Percentiles rank a stretch among this genome's conserved stretches.
Conservation (phyloP, 2,329 filamentous ascomycete genomes). For the Exserohilum rostratum region DNA sequence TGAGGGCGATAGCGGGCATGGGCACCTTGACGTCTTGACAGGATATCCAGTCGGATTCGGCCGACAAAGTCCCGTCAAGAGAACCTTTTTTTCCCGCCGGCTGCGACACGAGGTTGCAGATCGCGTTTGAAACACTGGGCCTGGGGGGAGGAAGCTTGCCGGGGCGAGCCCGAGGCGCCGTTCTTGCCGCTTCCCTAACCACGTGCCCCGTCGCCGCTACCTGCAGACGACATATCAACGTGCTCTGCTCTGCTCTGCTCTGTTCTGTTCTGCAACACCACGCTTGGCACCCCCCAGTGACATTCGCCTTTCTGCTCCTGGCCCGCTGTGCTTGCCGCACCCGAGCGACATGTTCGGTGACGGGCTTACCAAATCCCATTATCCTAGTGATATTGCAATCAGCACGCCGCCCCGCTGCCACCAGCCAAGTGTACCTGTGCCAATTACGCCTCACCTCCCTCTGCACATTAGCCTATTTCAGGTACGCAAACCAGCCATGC, state of each 20-base stretch:
- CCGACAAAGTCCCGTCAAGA: background rate
- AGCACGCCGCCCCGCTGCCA: background rate
- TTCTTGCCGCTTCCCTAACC: conserved; percentile 12
- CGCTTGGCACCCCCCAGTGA: background rate
- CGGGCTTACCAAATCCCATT: conserved; percentile 1
- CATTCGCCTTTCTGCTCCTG: background rate
- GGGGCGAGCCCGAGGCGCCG: conserved; percentile 8
- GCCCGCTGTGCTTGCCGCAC: too few species aligned
- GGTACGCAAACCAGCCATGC: background rate
- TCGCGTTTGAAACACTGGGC: conserved; percentile 3
- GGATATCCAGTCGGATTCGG: background rate
- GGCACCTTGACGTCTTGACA: background rate
- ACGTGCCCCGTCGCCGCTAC: background rate
- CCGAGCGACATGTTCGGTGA: too few species aligned
- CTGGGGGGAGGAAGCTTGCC: conserved; percentile 1
- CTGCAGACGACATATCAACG: background rate
- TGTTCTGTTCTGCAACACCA: too few species aligned
- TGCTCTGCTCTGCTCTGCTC: too few species aligned
- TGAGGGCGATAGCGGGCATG: background rate
- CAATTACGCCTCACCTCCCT: background rate
- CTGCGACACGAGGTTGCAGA: background rate
- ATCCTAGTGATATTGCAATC: background rate
- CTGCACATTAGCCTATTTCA: conserved; percentile 6
- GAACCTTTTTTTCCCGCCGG: background rate
- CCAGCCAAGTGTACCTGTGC: background rate